Evolutionary conservation across 495 filamentous ascomycete species (phyloP).

Genomic region (Choiromyces venosus): DNA sequence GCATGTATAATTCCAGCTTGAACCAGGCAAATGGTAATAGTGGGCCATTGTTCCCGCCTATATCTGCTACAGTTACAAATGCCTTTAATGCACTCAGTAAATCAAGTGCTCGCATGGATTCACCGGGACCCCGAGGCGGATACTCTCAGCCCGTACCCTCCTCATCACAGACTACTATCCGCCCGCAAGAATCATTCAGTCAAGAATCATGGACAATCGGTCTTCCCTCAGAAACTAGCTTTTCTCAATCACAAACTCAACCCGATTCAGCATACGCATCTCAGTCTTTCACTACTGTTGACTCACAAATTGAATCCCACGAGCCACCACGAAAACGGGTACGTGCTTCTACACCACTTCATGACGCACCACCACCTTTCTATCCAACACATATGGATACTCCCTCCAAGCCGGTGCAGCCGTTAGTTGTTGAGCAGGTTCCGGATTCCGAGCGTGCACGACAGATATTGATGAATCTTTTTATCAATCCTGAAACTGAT

Average conservation of each 20-base stretch:
- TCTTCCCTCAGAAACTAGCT: conserved; percentile 63
- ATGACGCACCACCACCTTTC: conserved; percentile 29
- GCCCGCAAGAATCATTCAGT: conserved; percentile 44
- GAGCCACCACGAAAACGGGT: conserved; percentile 82
- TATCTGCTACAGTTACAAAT: conserved; percentile 83
- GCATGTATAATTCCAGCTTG: conserved; percentile 71
- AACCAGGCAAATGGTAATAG: conserved; percentile 59
- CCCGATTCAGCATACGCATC: conserved; percentile 54
- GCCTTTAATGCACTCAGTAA: conserved; percentile 94
- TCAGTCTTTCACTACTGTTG: conserved; percentile 44
- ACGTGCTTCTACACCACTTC: conserved; percentile 37
- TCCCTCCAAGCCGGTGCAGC: conserved; percentile 56
- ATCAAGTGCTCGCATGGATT: conserved; percentile 69
- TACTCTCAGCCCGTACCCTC: conserved; percentile 44
- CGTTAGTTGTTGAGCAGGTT: conserved; percentile 62
- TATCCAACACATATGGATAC: conserved; percentile 49
- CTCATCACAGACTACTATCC: conserved; percentile 31
- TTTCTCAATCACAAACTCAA: conserved; percentile 42
- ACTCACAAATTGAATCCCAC: conserved; percentile 51
- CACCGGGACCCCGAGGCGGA: conserved; percentile 58
- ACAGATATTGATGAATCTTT: conserved; percentile 76
- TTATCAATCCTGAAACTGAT: conserved; percentile 62
- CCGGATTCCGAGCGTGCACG: conserved; percentile 68
- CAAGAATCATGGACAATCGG: conserved; percentile 54
- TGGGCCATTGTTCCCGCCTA: conserved; percentile 92